Evolutionary conservation across 2,329 filamentous ascomycete genomes (phyloP).

Genomic region (Epichloe baconii): DNA sequence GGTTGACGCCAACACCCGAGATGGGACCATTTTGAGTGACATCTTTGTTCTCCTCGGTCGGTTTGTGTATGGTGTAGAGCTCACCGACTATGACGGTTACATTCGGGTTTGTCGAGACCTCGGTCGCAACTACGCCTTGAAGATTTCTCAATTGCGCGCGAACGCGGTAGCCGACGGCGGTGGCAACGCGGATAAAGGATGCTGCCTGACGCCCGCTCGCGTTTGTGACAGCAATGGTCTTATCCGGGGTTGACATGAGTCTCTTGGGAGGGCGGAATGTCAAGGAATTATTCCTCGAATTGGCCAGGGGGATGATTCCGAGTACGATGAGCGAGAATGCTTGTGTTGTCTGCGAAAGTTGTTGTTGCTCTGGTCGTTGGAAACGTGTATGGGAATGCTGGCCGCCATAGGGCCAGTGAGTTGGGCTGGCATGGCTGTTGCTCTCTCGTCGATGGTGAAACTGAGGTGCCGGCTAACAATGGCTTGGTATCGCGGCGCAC

Average conservation of each 20-base stretch:
- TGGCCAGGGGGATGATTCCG: conserved; percentile 41
- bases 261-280: conserved; percentile 49
- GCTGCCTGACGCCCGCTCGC: conserved; percentile 91
- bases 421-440: conserved; percentile 26
- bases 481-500: neutral
- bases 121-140: conserved; percentile 76
- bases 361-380: conserved; percentile 21
- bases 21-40: conserved; percentile 58
- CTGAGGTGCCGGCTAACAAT: neutral
- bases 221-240: conserved; percentile 90
- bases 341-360: conserved; percentile 37
- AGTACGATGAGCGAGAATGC: conserved; percentile 49
- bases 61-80: conserved; percentile 43
- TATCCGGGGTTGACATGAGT: conserved; percentile 47
- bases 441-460: neutral
- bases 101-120: conserved; percentile 71
- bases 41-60: conserved; percentile 38
- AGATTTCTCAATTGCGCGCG: conserved; percentile 81
- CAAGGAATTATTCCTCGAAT: conserved; percentile 44
- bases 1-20: conserved; percentile 54
- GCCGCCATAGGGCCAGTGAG: conserved; percentile 24
- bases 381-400: conserved; percentile 25
- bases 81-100: conserved; percentile 53
- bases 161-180: conserved; percentile 85
- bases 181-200: conserved; percentile 85